phyloP scores from a whole-genome alignment of 768 basidiomycete species.

The Boletus coccyginus region DNA sequence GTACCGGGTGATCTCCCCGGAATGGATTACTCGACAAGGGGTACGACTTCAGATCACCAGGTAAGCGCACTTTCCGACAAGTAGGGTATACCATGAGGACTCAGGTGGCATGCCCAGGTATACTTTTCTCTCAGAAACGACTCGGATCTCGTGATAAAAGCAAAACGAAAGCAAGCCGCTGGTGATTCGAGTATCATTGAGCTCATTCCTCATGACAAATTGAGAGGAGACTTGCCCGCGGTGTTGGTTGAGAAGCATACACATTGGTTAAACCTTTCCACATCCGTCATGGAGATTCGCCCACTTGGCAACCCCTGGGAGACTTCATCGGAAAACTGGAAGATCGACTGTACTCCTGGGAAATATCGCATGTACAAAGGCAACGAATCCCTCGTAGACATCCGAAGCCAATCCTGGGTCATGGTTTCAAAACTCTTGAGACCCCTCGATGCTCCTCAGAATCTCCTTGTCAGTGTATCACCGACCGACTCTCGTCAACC shows the following conservation, averaged over 20 bases:
- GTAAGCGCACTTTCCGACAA: constrained; percentile 4
- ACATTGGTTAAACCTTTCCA: constrained; percentile 33
- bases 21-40: constrained; percentile 26
- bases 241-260: constrained; percentile 20
- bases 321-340: constrained; percentile 27
- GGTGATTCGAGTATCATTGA: constrained; percentile 9
- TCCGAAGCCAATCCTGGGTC: constrained; percentile 24
- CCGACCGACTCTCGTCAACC: background rate
- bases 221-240: constrained; percentile 26
- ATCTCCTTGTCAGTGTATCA: constrained; percentile 20
- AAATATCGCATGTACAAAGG: constrained; percentile 10
- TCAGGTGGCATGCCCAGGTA: constrained; percentile 10
- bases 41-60: constrained; percentile 13
- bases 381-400: constrained; percentile 20
- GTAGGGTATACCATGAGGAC: background rate
- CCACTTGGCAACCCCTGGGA: constrained; percentile 26
- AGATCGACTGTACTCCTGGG: constrained; percentile 10
- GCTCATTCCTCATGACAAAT: constrained; percentile 22
- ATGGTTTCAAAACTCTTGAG: constrained; percentile 26
- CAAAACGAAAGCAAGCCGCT: background rate
- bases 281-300: constrained; percentile 25
- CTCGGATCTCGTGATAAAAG: constrained; percentile 17
- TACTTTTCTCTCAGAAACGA: constrained; percentile 18
- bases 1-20: constrained; percentile 24
- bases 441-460: constrained; percentile 23